Conservation (phyloP, 2,329 filamentous ascomycete genomes). For the Aschersonia sp. region DNA sequence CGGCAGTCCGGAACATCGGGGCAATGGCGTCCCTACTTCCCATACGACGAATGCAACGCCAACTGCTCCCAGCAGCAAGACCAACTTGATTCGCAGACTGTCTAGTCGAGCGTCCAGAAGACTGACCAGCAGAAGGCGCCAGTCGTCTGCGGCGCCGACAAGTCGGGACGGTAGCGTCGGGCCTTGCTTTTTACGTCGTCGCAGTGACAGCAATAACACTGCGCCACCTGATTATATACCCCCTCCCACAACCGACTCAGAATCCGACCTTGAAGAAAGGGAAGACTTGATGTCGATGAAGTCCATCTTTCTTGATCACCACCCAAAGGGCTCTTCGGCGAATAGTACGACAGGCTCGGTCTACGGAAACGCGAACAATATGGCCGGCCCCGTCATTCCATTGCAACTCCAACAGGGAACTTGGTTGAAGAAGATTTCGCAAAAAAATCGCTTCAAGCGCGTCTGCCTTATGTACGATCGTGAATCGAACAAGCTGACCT, state of each 20-base stretch:
- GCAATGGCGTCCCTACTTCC: conserved; percentile 5
- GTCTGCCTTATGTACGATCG: conserved; percentile 63
- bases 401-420: conserved; percentile 66
- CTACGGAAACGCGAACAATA: conserved; percentile 24
- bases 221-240: conserved; percentile 34
- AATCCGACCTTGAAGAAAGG: conserved; percentile 40
- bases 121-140: conserved; percentile 51
- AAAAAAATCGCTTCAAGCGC: conserved; percentile 60
- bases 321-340: conserved; percentile 30
- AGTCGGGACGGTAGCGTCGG: conserved; percentile 81
- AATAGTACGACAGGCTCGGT: conserved; percentile 33
- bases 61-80: conserved; percentile 15
- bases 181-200: conserved; percentile 71
- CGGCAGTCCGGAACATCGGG: conserved; percentile 9
- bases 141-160: conserved; percentile 61
- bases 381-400: conserved; percentile 60
- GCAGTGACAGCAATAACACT: conserved; percentile 79
- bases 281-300: conserved; percentile 25
- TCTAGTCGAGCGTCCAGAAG: conserved; percentile 67
- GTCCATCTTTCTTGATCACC: conserved; percentile 27
- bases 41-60: conserved; percentile 1
- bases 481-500: conserved; percentile 73
- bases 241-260: conserved; percentile 30
- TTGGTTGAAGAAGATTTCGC: conserved; percentile 67
- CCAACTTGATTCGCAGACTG: conserved; percentile 60